These are phyloP conservation scores for Chlorella sp. DNA, from an alignment of 139 green algal genomes.

Conservation along the genomic window DNA sequence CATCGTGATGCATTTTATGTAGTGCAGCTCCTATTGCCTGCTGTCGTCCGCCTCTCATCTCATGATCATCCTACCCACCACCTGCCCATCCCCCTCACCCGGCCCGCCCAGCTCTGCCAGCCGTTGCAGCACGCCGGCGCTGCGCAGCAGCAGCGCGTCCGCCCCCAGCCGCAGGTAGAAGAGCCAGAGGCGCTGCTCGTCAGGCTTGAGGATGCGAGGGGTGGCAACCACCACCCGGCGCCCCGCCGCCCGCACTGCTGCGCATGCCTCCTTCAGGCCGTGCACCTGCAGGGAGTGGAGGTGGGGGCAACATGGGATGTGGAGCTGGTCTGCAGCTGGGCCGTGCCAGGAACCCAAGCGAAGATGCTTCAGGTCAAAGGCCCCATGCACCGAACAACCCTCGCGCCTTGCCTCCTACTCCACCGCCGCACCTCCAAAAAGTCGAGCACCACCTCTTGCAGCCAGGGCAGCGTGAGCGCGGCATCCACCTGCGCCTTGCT, in stretches of 20 bases:
- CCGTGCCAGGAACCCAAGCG: background rate
- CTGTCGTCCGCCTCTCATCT: too few relatives aligned
- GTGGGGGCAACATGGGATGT: background rate
- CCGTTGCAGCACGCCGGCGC: slow-evolving; percentile 71
- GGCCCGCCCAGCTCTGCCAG: slow-evolving; percentile 58
- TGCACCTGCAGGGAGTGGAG: slow-evolving; percentile 40
- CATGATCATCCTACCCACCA: too few relatives aligned
- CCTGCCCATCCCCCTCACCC: slow-evolving; percentile 18
- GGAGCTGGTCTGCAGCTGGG: too few relatives aligned
- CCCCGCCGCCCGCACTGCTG: slow-evolving; percentile 55
- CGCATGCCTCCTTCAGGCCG: slow-evolving; percentile 76
- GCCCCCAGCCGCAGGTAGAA: slow-evolving; percentile 80
- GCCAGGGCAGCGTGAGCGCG: slow-evolving; percentile 65
- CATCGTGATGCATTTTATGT: too few relatives aligned
- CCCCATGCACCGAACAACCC: background rate
- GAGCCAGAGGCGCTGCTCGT: slow-evolving; percentile 73
- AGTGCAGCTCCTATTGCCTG: too few relatives aligned
- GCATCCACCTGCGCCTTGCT: slow-evolving; percentile 70
- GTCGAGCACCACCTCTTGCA: slow-evolving; percentile 84
- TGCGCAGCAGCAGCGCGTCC: slow-evolving; percentile 82
- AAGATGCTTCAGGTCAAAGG: background rate
- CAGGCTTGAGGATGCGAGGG: slow-evolving; percentile 81
- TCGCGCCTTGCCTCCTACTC: background rate
- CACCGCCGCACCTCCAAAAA: slow-evolving; percentile 72
- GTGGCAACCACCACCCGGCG: slow-evolving; percentile 70